Evolutionary conservation across 352 stramenopile species (phyloP), one percentile per base, ranked within the genome.

Genomic region (Labyrinthula sp.): DNA sequence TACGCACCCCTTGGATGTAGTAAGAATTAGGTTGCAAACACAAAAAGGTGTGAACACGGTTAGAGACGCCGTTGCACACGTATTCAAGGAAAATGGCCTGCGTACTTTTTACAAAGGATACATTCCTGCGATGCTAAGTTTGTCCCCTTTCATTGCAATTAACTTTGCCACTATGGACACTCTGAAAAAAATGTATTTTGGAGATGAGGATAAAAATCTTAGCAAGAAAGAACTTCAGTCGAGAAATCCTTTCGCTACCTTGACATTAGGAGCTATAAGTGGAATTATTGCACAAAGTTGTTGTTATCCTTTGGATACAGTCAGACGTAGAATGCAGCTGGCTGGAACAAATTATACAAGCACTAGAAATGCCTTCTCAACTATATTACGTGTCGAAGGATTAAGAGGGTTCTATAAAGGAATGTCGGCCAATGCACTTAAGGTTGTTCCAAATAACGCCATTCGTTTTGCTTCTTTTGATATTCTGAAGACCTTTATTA

Each of bases 121-220:
- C 36, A 54, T 30, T n/a, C 46, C 46, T 14, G 38, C 46, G 3
- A 50, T 55, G 38, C 36, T 54, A 20, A 38, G 25, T 9, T 27
- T 55, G 4, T 50, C 46, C 17, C 46, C 46, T 20, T 55, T 54
- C 17, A 54, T 54, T 24, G 46, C 46, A 24, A 54, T 55, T 30
- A 55, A 55, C 46, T 55, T 55, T 57, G 46, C 46, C 6, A 21
- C 46, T 26, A 54, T 54, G 48, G 46, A 55, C 38, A 50, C 38
- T 4, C 35, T 54, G 20, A 55, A 55, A 30, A 55, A 24, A 8
- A 30, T 18, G 35, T 55, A 55, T 30, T 55, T 33, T 3, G 38
- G 46, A 14, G 26, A 55, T 15, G 25, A 21, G 8, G 28, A 33
- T 12, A 12, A 12, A 33, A 55, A 54, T 24, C 48, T 55, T 24